phyloP scores from a whole-genome alignment of 768 basidiomycete species.

The Suillus spraguei region DNA sequence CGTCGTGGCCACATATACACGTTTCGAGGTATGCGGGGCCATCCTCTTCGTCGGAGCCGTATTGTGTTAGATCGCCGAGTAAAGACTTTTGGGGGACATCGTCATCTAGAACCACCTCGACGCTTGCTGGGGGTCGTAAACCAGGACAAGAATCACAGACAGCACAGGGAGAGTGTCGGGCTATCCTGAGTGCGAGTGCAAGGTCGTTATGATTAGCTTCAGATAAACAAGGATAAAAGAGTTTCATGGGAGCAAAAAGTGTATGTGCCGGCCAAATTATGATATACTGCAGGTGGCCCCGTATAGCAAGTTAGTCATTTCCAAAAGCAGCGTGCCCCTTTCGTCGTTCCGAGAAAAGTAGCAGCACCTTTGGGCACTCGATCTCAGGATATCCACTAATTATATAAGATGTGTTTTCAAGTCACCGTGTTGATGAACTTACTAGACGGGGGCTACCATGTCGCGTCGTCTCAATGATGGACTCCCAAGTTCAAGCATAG shows the following conservation, averaged over 20 bases:
- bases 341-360: not conserved
- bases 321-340: not conserved
- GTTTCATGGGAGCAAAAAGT: slow-evolving; percentile 48
- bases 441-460: not conserved
- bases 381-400: not conserved
- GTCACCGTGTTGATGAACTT: not conserved
- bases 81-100: slow-evolving; percentile 45
- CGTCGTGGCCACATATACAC: slow-evolving; percentile 73
- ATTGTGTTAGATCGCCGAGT: slow-evolving; percentile 58
- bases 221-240: slow-evolving; percentile 68
- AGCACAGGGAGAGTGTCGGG: slow-evolving; percentile 76
- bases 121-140: slow-evolving; percentile 62
- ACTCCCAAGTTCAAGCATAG: not conserved
- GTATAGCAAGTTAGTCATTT: not conserved
- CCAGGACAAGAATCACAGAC: slow-evolving; percentile 68
- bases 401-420: not conserved
- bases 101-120: slow-evolving; percentile 61
- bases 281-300: no score
- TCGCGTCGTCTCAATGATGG: not conserved
- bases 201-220: slow-evolving; percentile 49
- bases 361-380: not conserved
- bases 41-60: slow-evolving; percentile 74
- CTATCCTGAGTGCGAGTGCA: slow-evolving; percentile 72
- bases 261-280: not conserved
- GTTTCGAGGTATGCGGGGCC: slow-evolving; percentile 53